Evolutionary conservation across 1,284 basidiomycete genomes (phyloP), one percentile per base, ranked within the genome.

Genomic region (Exobasidium cylindrosporum): DNA sequence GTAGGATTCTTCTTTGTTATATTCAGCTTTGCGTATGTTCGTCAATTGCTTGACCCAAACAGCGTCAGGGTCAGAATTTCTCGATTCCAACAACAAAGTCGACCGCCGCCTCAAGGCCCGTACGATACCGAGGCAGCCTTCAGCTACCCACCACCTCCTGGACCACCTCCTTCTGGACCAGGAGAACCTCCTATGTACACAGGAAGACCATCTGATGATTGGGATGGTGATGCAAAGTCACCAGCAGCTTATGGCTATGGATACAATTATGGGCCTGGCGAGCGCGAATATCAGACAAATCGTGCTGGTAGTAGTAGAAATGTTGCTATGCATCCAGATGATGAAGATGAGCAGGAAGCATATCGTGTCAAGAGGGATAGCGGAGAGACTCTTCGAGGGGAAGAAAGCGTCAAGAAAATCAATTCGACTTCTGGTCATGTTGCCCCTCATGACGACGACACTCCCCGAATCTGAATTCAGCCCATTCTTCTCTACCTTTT

Each of bases 1-100:
- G 32, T 75, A 26, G 73, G 73, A 23, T 29, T 66, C 7, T 63
- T 73, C 3, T 73, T 75, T 40, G 66, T 73, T 50, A 35, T 69
- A 49, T 68, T 75, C 63, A 63, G 64, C 67, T 75, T 75, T 26
- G 70, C 64, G 2, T 75, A 72, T 50, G 70, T 68, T 13, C 50
- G 70, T 1, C 70, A 75, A 58, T 56, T 75, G 24, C 61, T 54
- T 23, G 66, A 75, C 47, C 73, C 73, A 3, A 35, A 53, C 45
- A 65, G 61, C 28, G 69, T 70, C 1, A 62, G 73, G 13, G 60
- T 14, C 29, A n/a, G 50, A 23, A 21, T 40, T 21, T 24, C 24
- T 35, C 53, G 30, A 32, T 21, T 13, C 7, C 52, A 54, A 40
- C 53, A 55, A 26, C 31, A 31, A 28, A 30, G 14, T 31, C n/a